phyloP scores from a whole-genome alignment of 345 rosid species.

The Theobroma cacao region DNA sequence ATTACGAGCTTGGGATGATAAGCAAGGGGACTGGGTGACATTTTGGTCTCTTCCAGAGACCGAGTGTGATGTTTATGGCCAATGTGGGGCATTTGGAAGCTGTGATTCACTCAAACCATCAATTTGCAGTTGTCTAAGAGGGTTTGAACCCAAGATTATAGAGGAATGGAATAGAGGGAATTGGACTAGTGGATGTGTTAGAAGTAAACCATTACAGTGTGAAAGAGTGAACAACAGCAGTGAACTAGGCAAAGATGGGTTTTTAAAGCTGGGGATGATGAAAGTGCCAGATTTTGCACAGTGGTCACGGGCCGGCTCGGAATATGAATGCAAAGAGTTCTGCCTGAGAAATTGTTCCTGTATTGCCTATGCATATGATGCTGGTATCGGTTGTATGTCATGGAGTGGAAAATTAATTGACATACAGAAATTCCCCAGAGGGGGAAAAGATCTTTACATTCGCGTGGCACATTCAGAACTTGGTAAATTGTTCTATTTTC shows the following conservation, averaged over 20 bases:
- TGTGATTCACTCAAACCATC: constrained; percentile 22
- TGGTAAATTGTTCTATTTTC: neutral
- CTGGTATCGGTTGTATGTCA: constrained; percentile 44
- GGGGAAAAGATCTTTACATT: constrained; percentile 39
- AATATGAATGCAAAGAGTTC: constrained; percentile 23
- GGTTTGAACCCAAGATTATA: constrained; percentile 41
- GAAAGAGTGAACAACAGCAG: constrained; percentile 19
- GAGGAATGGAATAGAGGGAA: constrained; percentile 38
- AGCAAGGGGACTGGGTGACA: constrained; percentile 15
- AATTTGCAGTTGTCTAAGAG: constrained; percentile 48
- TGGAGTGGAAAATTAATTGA: constrained; percentile 47
- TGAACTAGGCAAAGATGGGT: constrained; percentile 38
- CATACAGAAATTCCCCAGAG: constrained; percentile 18
- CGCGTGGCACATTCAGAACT: constrained; percentile 43
- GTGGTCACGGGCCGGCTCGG: constrained; percentile 5
- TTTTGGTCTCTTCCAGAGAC: constrained; percentile 5
- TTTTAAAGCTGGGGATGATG: constrained; percentile 31
- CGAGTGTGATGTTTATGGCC: constrained; percentile 43
- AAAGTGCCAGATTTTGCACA: constrained; percentile 41
- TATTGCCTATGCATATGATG: constrained; percentile 42
- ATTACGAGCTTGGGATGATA: constrained; percentile 14
- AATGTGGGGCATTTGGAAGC: constrained; percentile 45
- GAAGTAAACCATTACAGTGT: constrained; percentile 35
- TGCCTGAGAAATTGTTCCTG: constrained; percentile 53
- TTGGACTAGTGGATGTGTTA: constrained; percentile 49